A percentile compares a stretch with the other conserved stretches of the same genome.
Evolutionary conservation across 768 basidiomycete genomes (phyloP).

Genomic region (Sutorius australiensis): DNA sequence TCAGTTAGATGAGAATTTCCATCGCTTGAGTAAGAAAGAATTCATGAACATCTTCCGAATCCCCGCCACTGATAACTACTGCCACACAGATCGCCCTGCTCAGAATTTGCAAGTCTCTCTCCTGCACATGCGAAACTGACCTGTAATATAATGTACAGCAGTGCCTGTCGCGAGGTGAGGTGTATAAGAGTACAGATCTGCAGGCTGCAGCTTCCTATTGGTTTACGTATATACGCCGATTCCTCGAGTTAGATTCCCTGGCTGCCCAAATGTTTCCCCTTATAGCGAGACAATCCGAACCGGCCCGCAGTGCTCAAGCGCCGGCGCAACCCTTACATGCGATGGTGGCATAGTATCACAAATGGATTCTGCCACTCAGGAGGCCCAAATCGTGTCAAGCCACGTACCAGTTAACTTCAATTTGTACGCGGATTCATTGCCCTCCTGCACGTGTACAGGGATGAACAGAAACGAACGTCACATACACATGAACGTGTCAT

Average conservation of each 20-base stretch:
- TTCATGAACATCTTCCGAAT: background rate
- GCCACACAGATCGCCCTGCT: too few species aligned
- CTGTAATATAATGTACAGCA: background rate
- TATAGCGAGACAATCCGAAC: too few species aligned
- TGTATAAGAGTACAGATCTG: too few species aligned
- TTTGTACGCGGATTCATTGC: background rate
- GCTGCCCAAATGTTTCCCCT: too few species aligned
- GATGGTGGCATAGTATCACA: too few species aligned
- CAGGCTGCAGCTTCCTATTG: background rate
- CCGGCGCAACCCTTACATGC: too few species aligned
- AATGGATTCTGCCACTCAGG: too few species aligned
- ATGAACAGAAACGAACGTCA: background rate
- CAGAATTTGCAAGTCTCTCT: background rate
- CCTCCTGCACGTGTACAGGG: background rate
- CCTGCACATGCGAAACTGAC: background rate
- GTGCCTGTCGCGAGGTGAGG: background rate
- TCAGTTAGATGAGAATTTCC: background rate
- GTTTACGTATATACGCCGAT: background rate
- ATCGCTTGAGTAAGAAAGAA: background rate
- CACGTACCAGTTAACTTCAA: background rate
- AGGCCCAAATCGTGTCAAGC: background rate
- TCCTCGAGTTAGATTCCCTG: too few species aligned
- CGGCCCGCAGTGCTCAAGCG: too few species aligned
- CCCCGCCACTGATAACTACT: background rate
- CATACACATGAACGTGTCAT: slow-evolving; percentile 15